Base-by-base conservation (phyloP, 2,329 filamentous ascomycete genomes). In the Blumeria graminis region DNA sequence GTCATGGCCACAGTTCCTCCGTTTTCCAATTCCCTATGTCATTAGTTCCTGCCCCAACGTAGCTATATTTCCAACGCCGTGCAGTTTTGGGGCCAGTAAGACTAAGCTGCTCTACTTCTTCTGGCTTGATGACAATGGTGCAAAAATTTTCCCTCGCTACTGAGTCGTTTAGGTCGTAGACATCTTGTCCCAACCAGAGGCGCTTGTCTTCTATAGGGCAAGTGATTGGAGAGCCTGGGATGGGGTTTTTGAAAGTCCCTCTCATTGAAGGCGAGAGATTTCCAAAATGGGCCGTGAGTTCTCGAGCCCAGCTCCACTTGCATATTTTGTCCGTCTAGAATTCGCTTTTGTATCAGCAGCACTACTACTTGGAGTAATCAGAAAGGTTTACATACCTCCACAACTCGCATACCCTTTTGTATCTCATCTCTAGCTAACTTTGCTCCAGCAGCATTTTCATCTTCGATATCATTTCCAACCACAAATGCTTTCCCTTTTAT, bases 201-300 rank as follows among this genome's bases (percentile, higher is more conserved):
- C 64, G 46, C 69, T 71, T 57, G 66, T 73, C 65, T 58, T 67
- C 66, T 60, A 74, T 67, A 62, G 74, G 63, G 65, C 77, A 61
- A 61, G 75, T 69, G 62, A 83, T 66, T 53, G 80, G 74, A 59
- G 73, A 71, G 0, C 85, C 85, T 0, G 84, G 82, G 6, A 76
- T 72, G 65, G 92, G 76, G 66, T 84, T 80, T 68, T 59, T 62
- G 46, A 88, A 89, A 8, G 77, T 76, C 9, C 83, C 84, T 66
- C 89, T 76, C 80, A 94, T 87, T 0, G 73, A 71, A 6, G 90
- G 90, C 61, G 78, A 82, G 62, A 92, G 70, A 68, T 95, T 95
- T 18, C 87, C 90, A 76, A 95, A 96, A 67, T 92, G 86, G 53
- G 78, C 85, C 55, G 85, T 88, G 39, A 95, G 68, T 69, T 94